Evolutionary conservation across 139 green algal species (phyloP).

Genomic region (Prasinococcaceae sp.): DNA sequence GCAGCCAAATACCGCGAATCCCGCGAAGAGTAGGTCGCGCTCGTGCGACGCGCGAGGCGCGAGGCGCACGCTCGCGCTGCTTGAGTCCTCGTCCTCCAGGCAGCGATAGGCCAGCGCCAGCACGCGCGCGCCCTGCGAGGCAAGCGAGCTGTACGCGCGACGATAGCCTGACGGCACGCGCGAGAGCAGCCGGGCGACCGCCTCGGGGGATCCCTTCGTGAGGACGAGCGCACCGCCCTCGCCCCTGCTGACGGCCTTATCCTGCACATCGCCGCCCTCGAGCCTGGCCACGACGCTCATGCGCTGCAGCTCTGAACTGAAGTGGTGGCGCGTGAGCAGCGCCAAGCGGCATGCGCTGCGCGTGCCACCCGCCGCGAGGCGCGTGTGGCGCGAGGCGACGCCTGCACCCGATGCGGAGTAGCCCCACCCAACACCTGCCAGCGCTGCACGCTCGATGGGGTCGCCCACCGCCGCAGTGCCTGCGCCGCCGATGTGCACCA

Average conservation of each 20-base stretch:
- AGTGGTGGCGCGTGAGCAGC: constrained; percentile 77
- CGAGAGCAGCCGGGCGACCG: constrained; percentile 18
- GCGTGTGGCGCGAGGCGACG: no score
- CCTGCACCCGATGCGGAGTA: no score
- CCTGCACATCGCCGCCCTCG: constrained; percentile 2
- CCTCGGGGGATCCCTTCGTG: constrained; percentile 64
- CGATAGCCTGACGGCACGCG: constrained; percentile 57
- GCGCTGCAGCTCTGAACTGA: constrained; percentile 75
- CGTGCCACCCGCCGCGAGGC: no score
- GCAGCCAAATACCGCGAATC: constrained; percentile 14
- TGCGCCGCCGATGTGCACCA: constrained; percentile 56
- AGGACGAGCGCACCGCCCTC: neutral
- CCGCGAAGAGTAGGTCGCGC: constrained; percentile 17
- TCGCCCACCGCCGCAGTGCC: constrained; percentile 26
- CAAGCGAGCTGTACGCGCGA: constrained; percentile 62
- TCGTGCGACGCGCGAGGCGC: constrained; percentile 18
- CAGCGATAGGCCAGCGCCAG: constrained; percentile 77
- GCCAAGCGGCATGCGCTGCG: no score
- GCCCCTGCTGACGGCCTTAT: neutral
- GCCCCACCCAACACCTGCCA: constrained; percentile 27
- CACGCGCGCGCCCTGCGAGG: constrained; percentile 71
- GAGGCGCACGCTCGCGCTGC: neutral
- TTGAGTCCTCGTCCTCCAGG: no score
- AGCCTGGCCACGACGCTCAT: constrained; percentile 65
- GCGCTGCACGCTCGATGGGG: constrained; percentile 32